These are phyloP conservation scores for Hamigera avellanea DNA, from an alignment of 495 filamentous ascomycete species.

Conservation along the genomic window DNA sequence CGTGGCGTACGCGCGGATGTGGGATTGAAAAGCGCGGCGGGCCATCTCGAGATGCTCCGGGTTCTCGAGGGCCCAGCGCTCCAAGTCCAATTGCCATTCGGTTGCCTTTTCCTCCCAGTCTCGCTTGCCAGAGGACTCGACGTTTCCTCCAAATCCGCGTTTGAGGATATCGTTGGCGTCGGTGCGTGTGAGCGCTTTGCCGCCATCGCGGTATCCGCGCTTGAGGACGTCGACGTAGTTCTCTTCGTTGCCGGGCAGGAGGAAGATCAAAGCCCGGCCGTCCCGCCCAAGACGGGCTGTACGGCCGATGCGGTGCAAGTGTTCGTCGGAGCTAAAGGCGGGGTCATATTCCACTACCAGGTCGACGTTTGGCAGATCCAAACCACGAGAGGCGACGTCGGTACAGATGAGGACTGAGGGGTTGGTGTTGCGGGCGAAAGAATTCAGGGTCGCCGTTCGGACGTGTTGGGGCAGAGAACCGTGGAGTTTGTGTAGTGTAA, in stretches of 20 bases:
- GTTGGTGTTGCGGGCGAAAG: slow-evolving; percentile 52
- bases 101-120: slow-evolving; percentile 63
- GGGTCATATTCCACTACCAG: slow-evolving; percentile 92
- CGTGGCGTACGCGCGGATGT: slow-evolving; percentile 89
- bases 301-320: slow-evolving; percentile 87
- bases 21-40: slow-evolving; percentile 74
- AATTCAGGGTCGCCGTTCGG: slow-evolving; percentile 69
- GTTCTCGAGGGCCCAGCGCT: slow-evolving; percentile 57
- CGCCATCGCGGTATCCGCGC: slow-evolving; percentile 43
- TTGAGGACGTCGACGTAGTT: slow-evolving; percentile 70
- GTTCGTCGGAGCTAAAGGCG: slow-evolving; percentile 79
- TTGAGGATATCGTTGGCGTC: slow-evolving; percentile 50
- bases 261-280: slow-evolving; percentile 80
- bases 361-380: slow-evolving; percentile 90
- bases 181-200: slow-evolving; percentile 37
- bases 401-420: slow-evolving; percentile 81
- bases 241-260: slow-evolving; percentile 83
- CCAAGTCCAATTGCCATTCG: slow-evolving; percentile 64
- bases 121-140: slow-evolving; percentile 17
- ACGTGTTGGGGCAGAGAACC: slow-evolving; percentile 84
- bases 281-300: slow-evolving; percentile 85
- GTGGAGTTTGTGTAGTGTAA: slow-evolving; percentile 78
- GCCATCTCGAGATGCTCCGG: slow-evolving; percentile 56
- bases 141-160: slow-evolving; percentile 44
- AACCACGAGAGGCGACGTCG: slow-evolving; percentile 86